Base-by-base conservation (phyloP, 306 rosid species). In the Rosa persica region DNA sequence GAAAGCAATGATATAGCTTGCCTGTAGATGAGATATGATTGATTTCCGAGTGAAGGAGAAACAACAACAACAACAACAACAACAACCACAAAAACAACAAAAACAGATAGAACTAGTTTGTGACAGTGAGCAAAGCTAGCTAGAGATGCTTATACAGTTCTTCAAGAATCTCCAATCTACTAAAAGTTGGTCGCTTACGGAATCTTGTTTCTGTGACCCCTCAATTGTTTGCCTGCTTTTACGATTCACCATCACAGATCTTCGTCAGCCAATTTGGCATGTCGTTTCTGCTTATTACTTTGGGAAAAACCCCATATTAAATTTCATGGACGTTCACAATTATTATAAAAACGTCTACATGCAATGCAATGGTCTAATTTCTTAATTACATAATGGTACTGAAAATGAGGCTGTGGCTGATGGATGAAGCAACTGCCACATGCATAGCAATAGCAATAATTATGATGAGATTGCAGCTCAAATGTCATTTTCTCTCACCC, bases 401-500 rank as follows among this genome's bases (percentile, higher is more conserved):
- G 40, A 16, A 13, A 66, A 19, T 34, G 8, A 5, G 16, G 75
- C 5, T 27, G 36, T 13, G 22, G 27, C 60, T 71, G 23, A 12
- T 71, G 61, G 42, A 48, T 25, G 75, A 49, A 67, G 19, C 58
- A 34, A 36, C 27, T 25, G 44, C 42, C 58, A 16, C 27, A n/a
- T 40, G 74, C 46, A 15, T 49, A 55, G 6, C 42, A 54, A 20
- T 17, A 0, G 12, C 9, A 69, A 16, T n/a, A 54, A 11, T 40
- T 5, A 47, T 34, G 48, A 43, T 19, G 22, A 27, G 30, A 19
- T 61, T 20, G 60, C 17, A 2, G 77, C 70, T 83, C 15, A 8
- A 49, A 52, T 75, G 83, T 79, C 88, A 70, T 78, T 77, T 38
- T 87, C 89, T 22, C 47, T 70, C 64, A 46, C 67, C 65, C 17